Conservation (phyloP, 139 green algal genomes). For the Nannochloris sp. region DNA sequence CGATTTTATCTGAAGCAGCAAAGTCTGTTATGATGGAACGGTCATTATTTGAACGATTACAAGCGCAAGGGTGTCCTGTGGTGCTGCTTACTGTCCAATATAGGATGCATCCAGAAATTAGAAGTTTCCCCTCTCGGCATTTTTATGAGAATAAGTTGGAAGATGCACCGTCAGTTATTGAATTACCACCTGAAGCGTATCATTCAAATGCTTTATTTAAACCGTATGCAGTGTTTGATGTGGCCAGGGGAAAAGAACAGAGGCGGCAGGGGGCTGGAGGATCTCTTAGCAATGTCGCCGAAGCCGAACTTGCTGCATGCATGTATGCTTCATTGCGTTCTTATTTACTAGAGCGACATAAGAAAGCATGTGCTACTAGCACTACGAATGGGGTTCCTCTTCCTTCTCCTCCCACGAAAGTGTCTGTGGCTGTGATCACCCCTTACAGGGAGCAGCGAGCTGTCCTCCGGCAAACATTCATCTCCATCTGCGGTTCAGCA, state of each 20-base stretch:
- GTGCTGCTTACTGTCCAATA: conserved; percentile 74
- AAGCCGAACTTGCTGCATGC: conserved; percentile 62
- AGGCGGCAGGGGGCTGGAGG: conserved; percentile 16
- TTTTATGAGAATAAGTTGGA: conserved; percentile 70
- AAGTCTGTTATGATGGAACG: conserved; percentile 61
- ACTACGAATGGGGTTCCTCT: neutral
- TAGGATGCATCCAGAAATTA: conserved; percentile 88
- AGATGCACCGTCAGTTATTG: conserved; percentile 27
- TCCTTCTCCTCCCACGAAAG: conserved; percentile 8
- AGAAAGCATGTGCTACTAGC: neutral
- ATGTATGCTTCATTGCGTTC: conserved; percentile 61
- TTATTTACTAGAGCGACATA: conserved; percentile 6
- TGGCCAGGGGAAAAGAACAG: conserved; percentile 44
- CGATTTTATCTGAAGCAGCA: conserved; percentile 57
- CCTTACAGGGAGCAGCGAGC: conserved; percentile 74
- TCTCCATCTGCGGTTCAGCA: conserved; percentile 31
- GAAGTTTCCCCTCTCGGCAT: conserved; percentile 67
- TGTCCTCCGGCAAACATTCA: conserved; percentile 54
- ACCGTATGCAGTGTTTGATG: conserved; percentile 85
- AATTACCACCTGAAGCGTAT: conserved; percentile 27
- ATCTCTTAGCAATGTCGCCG: conserved; percentile 44
- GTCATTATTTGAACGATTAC: conserved; percentile 78
- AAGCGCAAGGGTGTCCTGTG: conserved; percentile 34
- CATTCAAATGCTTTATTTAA: conserved; percentile 55
- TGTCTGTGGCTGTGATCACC: conserved; percentile 73